Percentiles rank a stretch among this genome's conserved stretches.
These are phyloP conservation scores for Cladosporium sp. DNA, from an alignment of 2,329 filamentous ascomycete genomes.

Conservation along the genomic window DNA sequence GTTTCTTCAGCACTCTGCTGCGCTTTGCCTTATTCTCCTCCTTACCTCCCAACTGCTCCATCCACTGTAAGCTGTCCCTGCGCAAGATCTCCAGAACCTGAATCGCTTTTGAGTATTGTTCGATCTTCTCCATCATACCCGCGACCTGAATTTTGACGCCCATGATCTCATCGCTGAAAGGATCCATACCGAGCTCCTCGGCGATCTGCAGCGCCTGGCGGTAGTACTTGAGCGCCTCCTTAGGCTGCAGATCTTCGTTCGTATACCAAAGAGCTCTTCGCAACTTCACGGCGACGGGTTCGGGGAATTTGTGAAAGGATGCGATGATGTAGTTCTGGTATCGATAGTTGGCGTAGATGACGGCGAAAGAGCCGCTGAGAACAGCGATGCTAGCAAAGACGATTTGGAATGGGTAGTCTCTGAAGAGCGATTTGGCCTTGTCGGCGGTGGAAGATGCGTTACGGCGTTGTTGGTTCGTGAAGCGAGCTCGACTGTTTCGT, in stretches of 20 bases:
- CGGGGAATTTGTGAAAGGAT: conserved; percentile 57
- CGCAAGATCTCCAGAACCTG: conserved; percentile 75
- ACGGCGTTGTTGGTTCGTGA: conserved; percentile 18
- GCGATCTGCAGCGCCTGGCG: conserved; percentile 72
- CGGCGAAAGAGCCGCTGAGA: conserved; percentile 37
- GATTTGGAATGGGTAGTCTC: neutral
- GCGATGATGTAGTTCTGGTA: conserved; percentile 45
- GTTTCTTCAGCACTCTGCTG: conserved; percentile 66
- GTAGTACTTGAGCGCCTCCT: conserved; percentile 78
- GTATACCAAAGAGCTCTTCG: conserved; percentile 84
- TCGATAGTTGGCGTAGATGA: conserved; percentile 44
- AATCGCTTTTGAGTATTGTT: conserved; percentile 65
- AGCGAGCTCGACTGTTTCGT: conserved; percentile 1
- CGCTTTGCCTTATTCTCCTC: conserved; percentile 47
- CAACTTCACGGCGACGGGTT: conserved; percentile 70
- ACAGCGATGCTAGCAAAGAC: conserved; percentile 23
- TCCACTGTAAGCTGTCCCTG: conserved; percentile 57
- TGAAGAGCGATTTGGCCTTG: conserved; percentile 14
- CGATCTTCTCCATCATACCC: conserved; percentile 72
- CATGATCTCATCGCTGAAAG: conserved; percentile 85
- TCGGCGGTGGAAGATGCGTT: conserved; percentile 17
- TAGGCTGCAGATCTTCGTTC: conserved; percentile 69
- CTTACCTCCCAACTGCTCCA: conserved; percentile 42
- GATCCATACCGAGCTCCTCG: conserved; percentile 71
- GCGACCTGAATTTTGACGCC: conserved; percentile 83